Percentiles rank a stretch among this genome's conserved stretches.
phyloP scores from a whole-genome alignment of 768 basidiomycete genomes.

The Auricularia cornea region DNA sequence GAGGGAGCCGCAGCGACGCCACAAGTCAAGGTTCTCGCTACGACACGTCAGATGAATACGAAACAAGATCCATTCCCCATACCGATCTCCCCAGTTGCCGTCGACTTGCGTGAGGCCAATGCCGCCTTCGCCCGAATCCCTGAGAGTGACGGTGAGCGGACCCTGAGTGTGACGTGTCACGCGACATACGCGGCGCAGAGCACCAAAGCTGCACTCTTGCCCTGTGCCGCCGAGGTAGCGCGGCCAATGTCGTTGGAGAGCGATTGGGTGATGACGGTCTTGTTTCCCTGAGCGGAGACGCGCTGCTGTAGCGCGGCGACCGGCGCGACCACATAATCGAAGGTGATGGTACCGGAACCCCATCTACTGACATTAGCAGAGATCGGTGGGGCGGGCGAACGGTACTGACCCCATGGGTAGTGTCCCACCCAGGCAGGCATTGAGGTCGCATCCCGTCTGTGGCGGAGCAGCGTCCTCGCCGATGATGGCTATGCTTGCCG shows the following conservation, averaged over 20 bases:
- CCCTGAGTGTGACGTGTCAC: background rate
- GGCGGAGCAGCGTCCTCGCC: conserved; percentile 8
- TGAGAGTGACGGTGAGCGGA: background rate
- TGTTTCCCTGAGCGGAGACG: conserved; percentile 1
- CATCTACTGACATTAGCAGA: conserved; percentile 5
- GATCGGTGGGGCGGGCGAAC: background rate
- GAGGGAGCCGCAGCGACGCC: conserved; percentile 9
- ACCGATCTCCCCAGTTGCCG: background rate
- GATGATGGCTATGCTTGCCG: conserved; percentile 7
- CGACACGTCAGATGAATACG: conserved; percentile 3
- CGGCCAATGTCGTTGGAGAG: conserved; percentile 8
- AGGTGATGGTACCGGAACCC: conserved; percentile 16
- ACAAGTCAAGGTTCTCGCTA: conserved; percentile 11
- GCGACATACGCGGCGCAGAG: background rate
- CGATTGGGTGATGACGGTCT: conserved; percentile 1
- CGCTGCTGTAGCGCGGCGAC: conserved; percentile 13
- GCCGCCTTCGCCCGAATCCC: background rate
- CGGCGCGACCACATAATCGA: conserved; percentile 15
- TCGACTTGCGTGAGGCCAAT: background rate
- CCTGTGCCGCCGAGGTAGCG: background rate
- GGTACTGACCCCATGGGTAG: conserved; percentile 9
- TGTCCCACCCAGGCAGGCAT: conserved; percentile 13
- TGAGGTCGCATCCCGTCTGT: conserved; percentile 7
- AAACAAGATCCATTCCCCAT: background rate
- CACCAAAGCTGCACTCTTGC: background rate